phyloP scores from a whole-genome alignment of 108 stramenopile species.

The Pseudonitzschia delicatissima region DNA sequence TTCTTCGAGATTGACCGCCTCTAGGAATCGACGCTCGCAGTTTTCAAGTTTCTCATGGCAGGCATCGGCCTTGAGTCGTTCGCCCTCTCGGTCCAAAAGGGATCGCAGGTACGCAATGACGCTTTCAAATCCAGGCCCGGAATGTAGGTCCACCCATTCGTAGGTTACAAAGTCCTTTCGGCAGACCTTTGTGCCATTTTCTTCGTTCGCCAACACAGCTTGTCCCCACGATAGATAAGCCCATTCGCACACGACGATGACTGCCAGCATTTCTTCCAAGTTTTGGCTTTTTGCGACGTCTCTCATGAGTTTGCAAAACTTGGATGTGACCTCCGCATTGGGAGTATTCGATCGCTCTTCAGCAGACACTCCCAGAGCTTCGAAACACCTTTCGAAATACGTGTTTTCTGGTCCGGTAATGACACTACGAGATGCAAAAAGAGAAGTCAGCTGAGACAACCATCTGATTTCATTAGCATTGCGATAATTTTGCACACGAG shows the following conservation, averaged over 20 bases:
- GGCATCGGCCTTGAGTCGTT: background rate
- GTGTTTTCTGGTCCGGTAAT: slow-evolving; percentile 72
- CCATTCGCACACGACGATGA: slow-evolving; percentile 74
- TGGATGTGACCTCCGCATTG: slow-evolving; percentile 37
- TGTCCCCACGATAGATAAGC: slow-evolving; percentile 65
- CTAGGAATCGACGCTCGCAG: slow-evolving; percentile 43
- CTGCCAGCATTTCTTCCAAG: slow-evolving; percentile 62
- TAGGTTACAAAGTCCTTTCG: slow-evolving; percentile 49
- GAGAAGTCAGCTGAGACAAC: too few species aligned
- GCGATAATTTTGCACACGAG: too few species aligned
- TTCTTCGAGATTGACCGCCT: slow-evolving; percentile 58
- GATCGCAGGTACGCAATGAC: slow-evolving; percentile 57
- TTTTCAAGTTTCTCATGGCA: slow-evolving; percentile 4
- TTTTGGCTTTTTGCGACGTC: slow-evolving; percentile 41
- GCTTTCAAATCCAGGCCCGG: slow-evolving; percentile 45
- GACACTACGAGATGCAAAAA: too few species aligned
- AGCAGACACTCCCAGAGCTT: slow-evolving; percentile 29
- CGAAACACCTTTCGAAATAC: slow-evolving; percentile 61
- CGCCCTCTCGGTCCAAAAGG: slow-evolving; percentile 58
- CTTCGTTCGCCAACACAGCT: slow-evolving; percentile 21
- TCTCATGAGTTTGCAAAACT: slow-evolving; percentile 48
- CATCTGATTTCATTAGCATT: too few species aligned
- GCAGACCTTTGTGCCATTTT: background rate
- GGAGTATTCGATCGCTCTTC: slow-evolving; percentile 43
- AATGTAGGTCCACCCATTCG: slow-evolving; percentile 74